Evolutionary conservation across 805 yeast genomes (phyloP).

Genomic region (Lachancea sp.): DNA sequence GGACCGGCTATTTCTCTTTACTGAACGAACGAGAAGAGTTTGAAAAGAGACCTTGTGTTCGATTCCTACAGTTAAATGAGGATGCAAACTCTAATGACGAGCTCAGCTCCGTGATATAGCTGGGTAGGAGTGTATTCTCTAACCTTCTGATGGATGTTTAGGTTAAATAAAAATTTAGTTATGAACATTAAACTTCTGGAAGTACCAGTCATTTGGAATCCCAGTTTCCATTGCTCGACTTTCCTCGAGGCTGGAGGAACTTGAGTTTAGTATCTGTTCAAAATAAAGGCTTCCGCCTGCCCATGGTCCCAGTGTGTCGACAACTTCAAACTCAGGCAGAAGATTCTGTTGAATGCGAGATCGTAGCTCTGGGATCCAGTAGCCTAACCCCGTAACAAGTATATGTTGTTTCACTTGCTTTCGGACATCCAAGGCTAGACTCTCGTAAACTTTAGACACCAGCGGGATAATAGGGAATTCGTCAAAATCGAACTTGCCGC

Average conservation of each 20-base stretch:
- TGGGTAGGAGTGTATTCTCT: neutral
- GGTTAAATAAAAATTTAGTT: neutral
- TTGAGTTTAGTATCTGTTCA: neutral
- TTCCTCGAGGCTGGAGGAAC: neutral
- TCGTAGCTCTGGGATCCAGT: neutral
- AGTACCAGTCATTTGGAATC: slow-evolving; percentile 15
- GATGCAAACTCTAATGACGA: neutral
- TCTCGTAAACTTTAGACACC: neutral
- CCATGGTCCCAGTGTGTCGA: slow-evolving; percentile 10
- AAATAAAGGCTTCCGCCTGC: slow-evolving; percentile 9
- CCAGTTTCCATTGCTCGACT: neutral
- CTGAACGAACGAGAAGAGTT: slow-evolving; percentile 19
- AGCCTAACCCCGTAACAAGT: slow-evolving; percentile 2
- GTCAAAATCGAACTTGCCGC: slow-evolving; percentile 8
- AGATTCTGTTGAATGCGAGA: neutral
- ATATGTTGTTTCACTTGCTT: slow-evolving; percentile 3
- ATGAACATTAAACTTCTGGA: slow-evolving; percentile 7
- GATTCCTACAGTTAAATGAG: slow-evolving; percentile 8
- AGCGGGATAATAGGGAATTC: slow-evolving; percentile 10
- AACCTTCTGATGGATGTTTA: neutral
- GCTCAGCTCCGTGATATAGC: neutral
- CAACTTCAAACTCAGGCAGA: neutral
- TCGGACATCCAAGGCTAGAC: slow-evolving; percentile 10
- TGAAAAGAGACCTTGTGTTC: slow-evolving; percentile 16
- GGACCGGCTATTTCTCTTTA: slow-evolving; percentile 23